phyloP scores from a whole-genome alignment of 768 basidiomycete genomes.

The Hygrophoropsis aurantiaca region DNA sequence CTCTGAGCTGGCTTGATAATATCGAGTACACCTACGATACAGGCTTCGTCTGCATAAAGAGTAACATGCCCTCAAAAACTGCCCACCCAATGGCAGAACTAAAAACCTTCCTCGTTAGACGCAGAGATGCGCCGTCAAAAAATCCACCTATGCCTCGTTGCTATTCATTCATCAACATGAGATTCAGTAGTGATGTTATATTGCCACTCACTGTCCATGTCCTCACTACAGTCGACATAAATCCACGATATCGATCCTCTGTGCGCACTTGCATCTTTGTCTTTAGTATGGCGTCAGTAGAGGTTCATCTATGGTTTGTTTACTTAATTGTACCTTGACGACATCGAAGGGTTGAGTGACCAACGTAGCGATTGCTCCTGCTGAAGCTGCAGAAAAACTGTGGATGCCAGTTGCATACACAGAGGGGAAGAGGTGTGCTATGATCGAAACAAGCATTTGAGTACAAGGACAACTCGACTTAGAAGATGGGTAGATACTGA shows the following conservation, averaged over 20 bases:
- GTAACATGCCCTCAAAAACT: slow-evolving; percentile 78
- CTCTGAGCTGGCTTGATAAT: no score
- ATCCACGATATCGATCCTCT: slow-evolving; percentile 70
- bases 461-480: slow-evolving; percentile 2
- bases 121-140: slow-evolving; percentile 82
- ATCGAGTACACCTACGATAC: no score
- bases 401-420: slow-evolving; percentile 55
- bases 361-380: slow-evolving; percentile 82
- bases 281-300: slow-evolving; percentile 35
- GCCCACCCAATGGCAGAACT: slow-evolving; percentile 93
- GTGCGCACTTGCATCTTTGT: slow-evolving; percentile 92
- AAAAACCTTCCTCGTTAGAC: slow-evolving; percentile 81
- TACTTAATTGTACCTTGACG: slow-evolving; percentile 90
- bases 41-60: slow-evolving; percentile 49
- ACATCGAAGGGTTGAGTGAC: slow-evolving; percentile 93
- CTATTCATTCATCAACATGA: slow-evolving; percentile 36
- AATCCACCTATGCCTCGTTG: slow-evolving; percentile 80
- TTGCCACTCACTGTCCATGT: slow-evolving; percentile 62
- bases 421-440: slow-evolving; percentile 42
- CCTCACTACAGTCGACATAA: slow-evolving; percentile 60
- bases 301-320: background rate
- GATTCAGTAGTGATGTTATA: background rate
- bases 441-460: slow-evolving; percentile 6
- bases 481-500: slow-evolving; percentile 33
- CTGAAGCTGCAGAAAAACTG: slow-evolving; percentile 68